A percentile compares a stretch with the other conserved stretches of the same genome.
phyloP scores from a whole-genome alignment of 306 rosid species.

The Nissolia schottii region DNA sequence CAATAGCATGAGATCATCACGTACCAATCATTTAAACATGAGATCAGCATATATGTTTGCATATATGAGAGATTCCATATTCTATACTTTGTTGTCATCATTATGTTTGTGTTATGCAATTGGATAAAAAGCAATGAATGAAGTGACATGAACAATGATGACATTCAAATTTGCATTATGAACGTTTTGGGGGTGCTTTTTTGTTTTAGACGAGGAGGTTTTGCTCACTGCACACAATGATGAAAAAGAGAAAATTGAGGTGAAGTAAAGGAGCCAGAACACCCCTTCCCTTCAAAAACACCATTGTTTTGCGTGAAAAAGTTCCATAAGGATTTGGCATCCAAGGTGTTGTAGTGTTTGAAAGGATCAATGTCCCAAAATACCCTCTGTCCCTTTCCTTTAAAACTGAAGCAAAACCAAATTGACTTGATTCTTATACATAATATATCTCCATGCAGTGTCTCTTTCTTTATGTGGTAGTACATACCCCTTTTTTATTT shows the following conservation, averaged over 20 bases:
- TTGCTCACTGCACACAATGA: slow-evolving; percentile 19
- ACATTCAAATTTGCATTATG: slow-evolving; percentile 27
- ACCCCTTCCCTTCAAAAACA: neutral
- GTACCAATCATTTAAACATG: slow-evolving; percentile 38
- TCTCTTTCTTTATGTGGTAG: slow-evolving; percentile 14
- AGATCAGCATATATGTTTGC: slow-evolving; percentile 32
- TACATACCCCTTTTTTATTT: neutral
- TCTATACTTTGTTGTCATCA: slow-evolving; percentile 15
- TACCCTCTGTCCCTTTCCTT: slow-evolving; percentile 32
- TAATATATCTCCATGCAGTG: neutral
- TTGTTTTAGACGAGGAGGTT: slow-evolving; percentile 35
- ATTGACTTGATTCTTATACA: neutral
- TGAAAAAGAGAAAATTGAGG: slow-evolving; percentile 27
- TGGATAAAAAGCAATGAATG: slow-evolving; percentile 10
- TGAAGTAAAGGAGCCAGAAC: neutral
- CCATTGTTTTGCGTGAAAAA: slow-evolving; percentile 73
- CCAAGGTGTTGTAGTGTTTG: slow-evolving; percentile 42
- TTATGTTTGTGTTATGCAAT: slow-evolving; percentile 16
- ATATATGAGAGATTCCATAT: slow-evolving; percentile 31
- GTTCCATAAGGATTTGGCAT: slow-evolving; percentile 49
- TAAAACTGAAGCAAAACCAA: slow-evolving; percentile 8
- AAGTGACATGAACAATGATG: slow-evolving; percentile 33
- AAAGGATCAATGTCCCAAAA: slow-evolving; percentile 30
- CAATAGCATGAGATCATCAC: too few species aligned
- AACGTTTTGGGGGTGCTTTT: slow-evolving; percentile 26